These are phyloP conservation scores for Geotrichum bryndzae DNA, from an alignment of 1,139 yeast genomes.

Conservation along the genomic window DNA sequence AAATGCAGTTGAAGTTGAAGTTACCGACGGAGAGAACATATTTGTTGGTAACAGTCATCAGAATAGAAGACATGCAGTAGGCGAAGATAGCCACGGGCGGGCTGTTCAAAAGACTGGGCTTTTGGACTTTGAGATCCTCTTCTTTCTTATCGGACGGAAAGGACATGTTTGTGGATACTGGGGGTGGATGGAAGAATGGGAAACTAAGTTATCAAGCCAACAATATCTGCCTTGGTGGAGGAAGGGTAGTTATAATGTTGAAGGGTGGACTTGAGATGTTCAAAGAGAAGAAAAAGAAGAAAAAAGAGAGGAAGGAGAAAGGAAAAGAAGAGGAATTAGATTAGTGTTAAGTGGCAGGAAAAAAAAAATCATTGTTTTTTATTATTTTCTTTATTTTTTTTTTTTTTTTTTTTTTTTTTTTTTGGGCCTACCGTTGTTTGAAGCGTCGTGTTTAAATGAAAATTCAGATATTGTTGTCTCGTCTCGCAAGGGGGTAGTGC, in stretches of 20 bases:
- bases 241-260: background rate
- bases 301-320: background rate
- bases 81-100: conserved; percentile 81
- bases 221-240: background rate
- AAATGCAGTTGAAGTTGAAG: conserved; percentile 86
- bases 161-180: conserved; percentile 1
- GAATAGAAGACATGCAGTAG: conserved; percentile 86
- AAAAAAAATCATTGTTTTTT: background rate
- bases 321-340: background rate
- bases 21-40: conserved; percentile 76
- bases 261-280: background rate
- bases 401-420: background rate
- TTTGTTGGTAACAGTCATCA: conserved; percentile 98
- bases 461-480: background rate
- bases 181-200: background rate
- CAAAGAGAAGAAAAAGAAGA: background rate
- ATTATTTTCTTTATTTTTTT: background rate
- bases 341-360: background rate
- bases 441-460: background rate
- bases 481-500: background rate
- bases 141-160: conserved; percentile 18
- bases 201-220: background rate
- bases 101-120: conserved; percentile 45
- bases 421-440: background rate
- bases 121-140: conserved; percentile 13